A percentile compares a stretch with the other conserved stretches of the same genome.
Evolutionary conservation across 805 yeast species (phyloP).

Genomic region (Schizosaccharomyces osmophilus): DNA sequence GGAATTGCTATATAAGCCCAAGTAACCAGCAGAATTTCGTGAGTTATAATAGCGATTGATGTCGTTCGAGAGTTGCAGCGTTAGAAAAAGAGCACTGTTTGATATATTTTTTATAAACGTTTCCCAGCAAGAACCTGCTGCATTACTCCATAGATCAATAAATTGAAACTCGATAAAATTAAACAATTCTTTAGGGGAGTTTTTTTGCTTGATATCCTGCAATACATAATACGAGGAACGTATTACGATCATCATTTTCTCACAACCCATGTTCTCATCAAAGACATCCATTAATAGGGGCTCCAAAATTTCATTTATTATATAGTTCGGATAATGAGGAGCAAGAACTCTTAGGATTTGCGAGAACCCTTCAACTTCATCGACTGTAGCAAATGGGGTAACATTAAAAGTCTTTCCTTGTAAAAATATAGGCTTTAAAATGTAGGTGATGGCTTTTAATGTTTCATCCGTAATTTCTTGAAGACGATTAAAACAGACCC

Average conservation of each 20-base stretch:
- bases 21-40: not conserved
- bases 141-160: not conserved
- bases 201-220: not conserved
- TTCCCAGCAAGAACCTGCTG: not conserved
- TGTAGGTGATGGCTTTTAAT: conserved; percentile 43
- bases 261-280: not conserved
- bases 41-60: not conserved
- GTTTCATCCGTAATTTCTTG: conserved; percentile 77
- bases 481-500: conserved; percentile 76
- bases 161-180: not conserved
- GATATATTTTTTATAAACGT: not conserved
- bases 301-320: not conserved
- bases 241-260: not conserved
- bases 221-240: not conserved
- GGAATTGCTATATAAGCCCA: not conserved
- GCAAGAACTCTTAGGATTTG: not conserved
- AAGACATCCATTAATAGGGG: not conserved
- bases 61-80: not conserved
- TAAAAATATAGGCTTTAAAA: conserved; percentile 32
- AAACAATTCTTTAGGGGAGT: not conserved
- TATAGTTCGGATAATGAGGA: not conserved
- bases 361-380: not conserved
- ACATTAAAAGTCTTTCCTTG: conserved; percentile 11
- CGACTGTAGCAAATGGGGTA: not conserved
- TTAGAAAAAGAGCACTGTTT: not conserved